A percentile compares a stretch with the other conserved stretches of the same genome.
Conservation (phyloP, 352 stramenopile species). For the Phytophthora europaea region DNA sequence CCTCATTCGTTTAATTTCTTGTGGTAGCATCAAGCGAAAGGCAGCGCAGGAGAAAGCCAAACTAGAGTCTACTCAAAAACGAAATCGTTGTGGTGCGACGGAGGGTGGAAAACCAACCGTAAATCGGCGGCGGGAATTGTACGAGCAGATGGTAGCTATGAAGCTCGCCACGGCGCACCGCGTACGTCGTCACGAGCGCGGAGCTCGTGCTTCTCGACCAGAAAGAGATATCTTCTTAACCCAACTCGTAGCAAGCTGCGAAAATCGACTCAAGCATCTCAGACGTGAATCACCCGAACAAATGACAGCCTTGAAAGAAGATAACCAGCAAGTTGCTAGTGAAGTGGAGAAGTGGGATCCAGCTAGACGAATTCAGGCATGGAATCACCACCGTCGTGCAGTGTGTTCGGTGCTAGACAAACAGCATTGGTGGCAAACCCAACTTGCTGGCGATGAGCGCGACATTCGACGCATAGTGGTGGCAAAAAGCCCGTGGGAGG, state of each 20-base stretch:
- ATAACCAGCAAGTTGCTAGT: conserved; percentile 15
- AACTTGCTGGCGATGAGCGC: conserved; percentile 47
- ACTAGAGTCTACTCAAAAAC: conserved; percentile 9
- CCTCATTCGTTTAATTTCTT: neutral
- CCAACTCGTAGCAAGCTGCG: conserved; percentile 48
- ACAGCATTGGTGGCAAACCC: conserved; percentile 61
- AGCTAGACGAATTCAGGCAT: conserved; percentile 41
- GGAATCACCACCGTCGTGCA: conserved; percentile 47
- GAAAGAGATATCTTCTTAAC: conserved; percentile 31
- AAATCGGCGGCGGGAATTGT: conserved; percentile 53
- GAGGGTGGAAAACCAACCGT: neutral
- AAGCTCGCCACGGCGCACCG: conserved; percentile 35
- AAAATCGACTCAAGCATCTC: conserved; percentile 52
- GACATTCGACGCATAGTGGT: conserved; percentile 62
- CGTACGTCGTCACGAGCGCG: conserved; percentile 27
- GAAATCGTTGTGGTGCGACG: neutral
- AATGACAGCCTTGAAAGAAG: conserved; percentile 11
- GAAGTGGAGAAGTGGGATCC: conserved; percentile 24
- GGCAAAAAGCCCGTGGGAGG: conserved; percentile 53
- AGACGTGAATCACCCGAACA: conserved; percentile 32
- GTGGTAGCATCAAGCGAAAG: conserved; percentile 36
- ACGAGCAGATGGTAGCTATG: conserved; percentile 49
- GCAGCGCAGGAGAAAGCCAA: conserved; percentile 34
- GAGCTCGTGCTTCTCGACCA: conserved; percentile 14
- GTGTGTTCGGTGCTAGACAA: conserved; percentile 48